These are phyloP conservation scores for Balakata baccata DNA, from an alignment of 345 rosid species.

Conservation along the genomic window DNA sequence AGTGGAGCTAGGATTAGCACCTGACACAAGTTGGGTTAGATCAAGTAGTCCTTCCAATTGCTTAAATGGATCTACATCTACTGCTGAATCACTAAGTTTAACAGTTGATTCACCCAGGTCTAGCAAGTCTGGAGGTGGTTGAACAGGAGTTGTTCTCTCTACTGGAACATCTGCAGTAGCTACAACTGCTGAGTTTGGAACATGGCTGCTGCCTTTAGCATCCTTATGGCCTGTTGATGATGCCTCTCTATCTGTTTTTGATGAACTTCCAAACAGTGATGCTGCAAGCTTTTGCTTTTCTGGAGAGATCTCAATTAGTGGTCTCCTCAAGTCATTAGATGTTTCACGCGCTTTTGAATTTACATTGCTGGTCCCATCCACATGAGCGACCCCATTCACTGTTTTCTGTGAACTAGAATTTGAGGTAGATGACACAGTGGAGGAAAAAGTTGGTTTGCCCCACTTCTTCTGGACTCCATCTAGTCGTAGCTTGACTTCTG, in stretches of 20 bases:
- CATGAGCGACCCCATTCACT: slow-evolving; percentile 46
- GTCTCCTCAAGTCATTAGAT: slow-evolving; percentile 53
- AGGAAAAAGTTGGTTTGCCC: slow-evolving; percentile 69
- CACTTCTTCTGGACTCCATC: slow-evolving; percentile 97
- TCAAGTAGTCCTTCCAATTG: slow-evolving; percentile 83
- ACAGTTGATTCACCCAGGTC: slow-evolving; percentile 68
- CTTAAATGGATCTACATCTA: slow-evolving; percentile 87
- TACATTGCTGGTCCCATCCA: slow-evolving; percentile 39
- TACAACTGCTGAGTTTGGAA: slow-evolving; percentile 20
- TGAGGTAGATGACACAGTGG: slow-evolving; percentile 48
- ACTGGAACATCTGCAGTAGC: slow-evolving; percentile 15
- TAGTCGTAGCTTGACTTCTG: slow-evolving; percentile 73
- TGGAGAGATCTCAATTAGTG: slow-evolving; percentile 57
- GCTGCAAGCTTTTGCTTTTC: slow-evolving; percentile 99
- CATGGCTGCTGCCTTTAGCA: slow-evolving; percentile 44
- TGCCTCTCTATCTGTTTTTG: slow-evolving; percentile 57
- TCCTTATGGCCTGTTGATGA: slow-evolving; percentile 51
- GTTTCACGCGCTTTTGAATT: slow-evolving; percentile 48
- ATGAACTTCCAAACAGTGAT: slow-evolving; percentile 79
- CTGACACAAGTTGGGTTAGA: slow-evolving; percentile 28
- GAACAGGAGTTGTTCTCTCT: slow-evolving; percentile 44
- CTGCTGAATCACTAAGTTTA: slow-evolving; percentile 32
- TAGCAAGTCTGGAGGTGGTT: slow-evolving; percentile 83
- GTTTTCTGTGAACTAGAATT: slow-evolving; percentile 45
- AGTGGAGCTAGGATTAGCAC: slow-evolving; percentile 19